Percentiles rank a stretch among this genome's conserved stretches.
phyloP scores from a whole-genome alignment of 495 filamentous ascomycete genomes.

The Astrothelium subdiscretum region DNA sequence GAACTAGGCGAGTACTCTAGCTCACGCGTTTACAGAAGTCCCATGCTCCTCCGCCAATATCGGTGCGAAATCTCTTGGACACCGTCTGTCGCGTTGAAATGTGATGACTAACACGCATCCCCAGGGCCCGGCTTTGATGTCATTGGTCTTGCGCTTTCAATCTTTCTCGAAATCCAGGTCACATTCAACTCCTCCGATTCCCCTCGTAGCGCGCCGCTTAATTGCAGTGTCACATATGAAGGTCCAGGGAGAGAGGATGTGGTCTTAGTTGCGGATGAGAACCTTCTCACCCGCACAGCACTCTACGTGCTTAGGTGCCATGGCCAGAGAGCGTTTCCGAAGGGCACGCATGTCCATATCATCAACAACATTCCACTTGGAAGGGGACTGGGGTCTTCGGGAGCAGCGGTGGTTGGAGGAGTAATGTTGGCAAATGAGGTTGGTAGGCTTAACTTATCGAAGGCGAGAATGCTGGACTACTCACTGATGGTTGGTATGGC shows the following conservation, averaged over 20 bases:
- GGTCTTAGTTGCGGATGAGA: constrained; percentile 62
- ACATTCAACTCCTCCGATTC: constrained; percentile 41
- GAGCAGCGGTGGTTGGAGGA: constrained; percentile 88
- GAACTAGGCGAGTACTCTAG: neutral
- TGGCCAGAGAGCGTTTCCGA: constrained; percentile 66
- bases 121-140: constrained; percentile 85
- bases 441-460: constrained; percentile 63
- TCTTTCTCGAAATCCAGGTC: constrained; percentile 77
- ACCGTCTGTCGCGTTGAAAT: no score
- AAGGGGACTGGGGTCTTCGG: constrained; percentile 81
- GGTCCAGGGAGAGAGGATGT: constrained; percentile 71
- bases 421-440: constrained; percentile 85
- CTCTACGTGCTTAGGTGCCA: constrained; percentile 90
- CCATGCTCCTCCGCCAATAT: constrained; percentile 95
- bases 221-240: constrained; percentile 84
- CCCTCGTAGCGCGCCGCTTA: constrained; percentile 51
- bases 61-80: constrained; percentile 34
- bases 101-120: neutral
- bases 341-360: constrained; percentile 81
- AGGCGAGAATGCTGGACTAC: constrained; percentile 81
- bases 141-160: constrained; percentile 82
- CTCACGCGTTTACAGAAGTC: constrained; percentile 18
- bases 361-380: constrained; percentile 86
- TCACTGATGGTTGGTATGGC: constrained; percentile 62
- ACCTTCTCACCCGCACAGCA: constrained; percentile 83